Conservation (phyloP, 495 filamentous ascomycete species). For the Penicillium lividum region DNA sequence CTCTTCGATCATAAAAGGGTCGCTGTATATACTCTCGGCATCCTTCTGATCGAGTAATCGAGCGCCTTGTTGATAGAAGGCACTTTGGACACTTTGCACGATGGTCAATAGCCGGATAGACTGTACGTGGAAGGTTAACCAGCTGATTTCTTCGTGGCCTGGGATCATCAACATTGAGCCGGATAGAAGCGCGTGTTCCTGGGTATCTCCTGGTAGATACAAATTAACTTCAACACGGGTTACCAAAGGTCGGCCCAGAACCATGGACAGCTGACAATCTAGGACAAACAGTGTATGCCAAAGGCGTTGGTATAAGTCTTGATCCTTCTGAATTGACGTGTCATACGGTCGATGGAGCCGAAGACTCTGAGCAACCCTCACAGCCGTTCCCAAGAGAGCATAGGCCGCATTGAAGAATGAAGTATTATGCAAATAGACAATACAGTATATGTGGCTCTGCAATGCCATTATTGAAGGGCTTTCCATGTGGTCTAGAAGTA, state of each 20-base stretch:
- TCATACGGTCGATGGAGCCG: conserved; percentile 15
- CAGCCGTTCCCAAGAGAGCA: conserved; percentile 11
- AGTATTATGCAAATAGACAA: conserved; percentile 24
- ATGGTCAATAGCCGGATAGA: conserved; percentile 6
- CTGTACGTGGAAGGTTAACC: conserved; percentile 24
- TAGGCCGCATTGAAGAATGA: conserved; percentile 15
- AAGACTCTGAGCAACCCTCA: conserved; percentile 14
- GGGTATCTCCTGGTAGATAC: conserved; percentile 7
- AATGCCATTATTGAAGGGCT: conserved; percentile 18
- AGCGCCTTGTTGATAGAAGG: conserved; percentile 1
- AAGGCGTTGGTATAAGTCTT: conserved; percentile 14
- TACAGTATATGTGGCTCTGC: conserved; percentile 23
- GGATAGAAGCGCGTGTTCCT: conserved; percentile 11
- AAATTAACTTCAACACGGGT: neutral
- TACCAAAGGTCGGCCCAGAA: conserved; percentile 8
- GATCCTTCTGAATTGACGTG: neutral
- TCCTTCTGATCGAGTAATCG: neutral
- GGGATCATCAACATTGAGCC: conserved; percentile 10
- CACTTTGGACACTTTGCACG: conserved; percentile 9
- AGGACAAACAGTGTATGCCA: conserved; percentile 19
- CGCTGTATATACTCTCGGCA: conserved; percentile 9
- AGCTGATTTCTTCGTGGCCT: conserved; percentile 14
- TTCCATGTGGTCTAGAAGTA: conserved; percentile 18
- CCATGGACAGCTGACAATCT: conserved; percentile 14
- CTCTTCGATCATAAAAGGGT: conserved; percentile 13